These are phyloP conservation scores for Fusarium agapanthi DNA, from an alignment of 2,329 filamentous ascomycete species.

Conservation along the genomic window DNA sequence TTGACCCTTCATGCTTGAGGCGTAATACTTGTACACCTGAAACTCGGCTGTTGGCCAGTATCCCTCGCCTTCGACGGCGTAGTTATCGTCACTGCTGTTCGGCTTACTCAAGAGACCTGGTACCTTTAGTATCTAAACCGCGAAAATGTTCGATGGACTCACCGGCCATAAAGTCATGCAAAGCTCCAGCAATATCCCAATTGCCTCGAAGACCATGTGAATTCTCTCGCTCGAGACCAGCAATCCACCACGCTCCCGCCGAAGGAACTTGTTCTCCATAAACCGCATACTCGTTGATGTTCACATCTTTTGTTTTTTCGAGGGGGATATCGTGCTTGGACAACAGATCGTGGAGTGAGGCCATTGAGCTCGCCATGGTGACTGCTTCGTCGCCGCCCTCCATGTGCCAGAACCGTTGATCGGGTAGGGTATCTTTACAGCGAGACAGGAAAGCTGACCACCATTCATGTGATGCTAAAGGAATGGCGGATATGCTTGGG, in stretches of 20 bases:
- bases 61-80: not conserved
- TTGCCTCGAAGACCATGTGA: constrained; percentile 55
- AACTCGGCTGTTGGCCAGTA: constrained; percentile 24
- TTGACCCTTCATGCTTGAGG: not conserved
- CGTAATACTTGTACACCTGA: constrained; percentile 31
- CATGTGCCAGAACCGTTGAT: constrained; percentile 27
- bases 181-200: constrained; percentile 50
- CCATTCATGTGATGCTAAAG: constrained; percentile 1
- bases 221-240: constrained; percentile 56
- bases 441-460: constrained; percentile 5
- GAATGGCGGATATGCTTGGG: constrained; percentile 6
- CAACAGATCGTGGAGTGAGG: not conserved
- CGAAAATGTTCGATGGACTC: rapidly evolving
- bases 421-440: not conserved
- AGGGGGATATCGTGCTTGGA: constrained; percentile 5
- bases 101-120: constrained; percentile 14
- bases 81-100: not conserved
- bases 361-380: not conserved
- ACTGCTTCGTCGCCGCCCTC: not conserved
- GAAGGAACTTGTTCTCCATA: constrained; percentile 52
- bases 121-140: rapidly evolving
- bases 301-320: constrained; percentile 43
- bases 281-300: constrained; percentile 60
- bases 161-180: constrained; percentile 55
- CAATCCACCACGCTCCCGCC: constrained; percentile 55